Conservation (phyloP, 176 grass and related monocot genomes). For the Ampelocalamus luodianensis region DNA sequence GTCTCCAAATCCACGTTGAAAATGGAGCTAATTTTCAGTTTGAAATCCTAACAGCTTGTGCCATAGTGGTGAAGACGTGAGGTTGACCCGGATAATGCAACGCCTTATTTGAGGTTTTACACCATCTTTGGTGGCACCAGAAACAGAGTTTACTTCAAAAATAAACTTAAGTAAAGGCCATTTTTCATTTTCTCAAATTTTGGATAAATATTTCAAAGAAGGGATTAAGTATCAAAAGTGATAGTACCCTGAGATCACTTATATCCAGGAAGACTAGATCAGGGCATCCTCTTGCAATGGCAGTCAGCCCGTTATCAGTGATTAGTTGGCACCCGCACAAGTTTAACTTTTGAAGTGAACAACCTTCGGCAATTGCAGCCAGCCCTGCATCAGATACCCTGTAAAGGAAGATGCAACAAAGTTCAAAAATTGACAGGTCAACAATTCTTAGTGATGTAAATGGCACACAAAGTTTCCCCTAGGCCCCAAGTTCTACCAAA, state of each 20-base stretch:
- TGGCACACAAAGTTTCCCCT: neutral
- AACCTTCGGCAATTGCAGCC: slow-evolving; percentile 68
- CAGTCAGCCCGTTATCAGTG: slow-evolving; percentile 66
- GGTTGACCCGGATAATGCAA: neutral
- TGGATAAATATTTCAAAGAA: neutral
- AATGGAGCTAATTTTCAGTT: neutral
- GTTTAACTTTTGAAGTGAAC: slow-evolving; percentile 69
- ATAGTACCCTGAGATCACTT: slow-evolving; percentile 69
- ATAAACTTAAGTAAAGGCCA: neutral
- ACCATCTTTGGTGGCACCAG: neutral
- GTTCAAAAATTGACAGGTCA: slow-evolving; percentile 16
- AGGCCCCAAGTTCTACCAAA: neutral
- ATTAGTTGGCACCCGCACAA: slow-evolving; percentile 75
- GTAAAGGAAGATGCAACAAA: slow-evolving; percentile 16
- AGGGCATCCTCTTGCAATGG: slow-evolving; percentile 78
- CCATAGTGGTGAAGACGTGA: neutral
- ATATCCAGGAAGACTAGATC: slow-evolving; percentile 80
- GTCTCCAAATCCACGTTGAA: neutral
- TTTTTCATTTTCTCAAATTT: neutral
- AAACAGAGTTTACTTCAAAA: neutral
- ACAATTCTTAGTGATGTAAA: slow-evolving; percentile 14
- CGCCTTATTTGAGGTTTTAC: neutral
- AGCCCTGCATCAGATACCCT: slow-evolving; percentile 80
- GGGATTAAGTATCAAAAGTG: slow-evolving; percentile 25
- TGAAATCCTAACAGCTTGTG: neutral